Percentiles rank a stretch among this genome's conserved stretches.
Evolutionary conservation across 2,329 filamentous ascomycete species (phyloP).

Genomic region (Helicocarpus griseus): DNA sequence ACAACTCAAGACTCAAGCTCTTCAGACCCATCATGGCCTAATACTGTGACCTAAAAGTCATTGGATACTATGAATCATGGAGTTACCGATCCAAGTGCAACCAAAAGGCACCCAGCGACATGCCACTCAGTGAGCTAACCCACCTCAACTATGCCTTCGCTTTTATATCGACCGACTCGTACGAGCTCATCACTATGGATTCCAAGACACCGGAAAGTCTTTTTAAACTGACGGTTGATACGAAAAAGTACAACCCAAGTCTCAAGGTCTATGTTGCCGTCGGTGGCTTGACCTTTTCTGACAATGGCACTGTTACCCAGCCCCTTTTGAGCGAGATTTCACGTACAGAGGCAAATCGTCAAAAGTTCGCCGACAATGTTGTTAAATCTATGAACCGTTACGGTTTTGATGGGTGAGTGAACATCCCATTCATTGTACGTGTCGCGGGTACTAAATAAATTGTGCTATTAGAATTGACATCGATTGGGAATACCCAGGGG

Average conservation of each 20-base stretch:
- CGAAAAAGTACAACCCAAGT: conserved; percentile 22
- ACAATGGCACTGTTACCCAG: conserved; percentile 8
- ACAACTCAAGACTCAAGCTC: not conserved
- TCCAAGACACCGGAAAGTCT: conserved; percentile 10
- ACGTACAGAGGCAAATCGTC: not conserved
- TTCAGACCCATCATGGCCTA: not conserved
- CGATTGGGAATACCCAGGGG: conserved; percentile 15
- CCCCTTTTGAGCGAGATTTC: conserved; percentile 10
- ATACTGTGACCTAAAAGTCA: too few species aligned
- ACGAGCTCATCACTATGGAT: conserved; percentile 19
- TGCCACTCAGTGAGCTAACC: conserved; percentile 10
- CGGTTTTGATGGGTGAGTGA: conserved; percentile 17
- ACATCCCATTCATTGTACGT: too few species aligned
- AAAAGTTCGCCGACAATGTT: conserved; percentile 9
- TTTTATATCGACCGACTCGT: conserved; percentile 29
- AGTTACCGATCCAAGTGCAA: conserved; percentile 13
- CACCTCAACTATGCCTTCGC: conserved; percentile 34
- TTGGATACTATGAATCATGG: conserved; percentile 31
- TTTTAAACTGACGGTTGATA: conserved; percentile 18
- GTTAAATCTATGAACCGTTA: conserved; percentile 15
- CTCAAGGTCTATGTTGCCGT: conserved; percentile 25
- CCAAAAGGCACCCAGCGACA: not conserved
- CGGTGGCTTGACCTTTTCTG: conserved; percentile 13
- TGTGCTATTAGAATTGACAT: not conserved
- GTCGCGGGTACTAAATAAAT: conserved; percentile 19